These are phyloP conservation scores for Clarkia xantiana DNA, from an alignment of 345 rosid species.

Conservation along the genomic window DNA sequence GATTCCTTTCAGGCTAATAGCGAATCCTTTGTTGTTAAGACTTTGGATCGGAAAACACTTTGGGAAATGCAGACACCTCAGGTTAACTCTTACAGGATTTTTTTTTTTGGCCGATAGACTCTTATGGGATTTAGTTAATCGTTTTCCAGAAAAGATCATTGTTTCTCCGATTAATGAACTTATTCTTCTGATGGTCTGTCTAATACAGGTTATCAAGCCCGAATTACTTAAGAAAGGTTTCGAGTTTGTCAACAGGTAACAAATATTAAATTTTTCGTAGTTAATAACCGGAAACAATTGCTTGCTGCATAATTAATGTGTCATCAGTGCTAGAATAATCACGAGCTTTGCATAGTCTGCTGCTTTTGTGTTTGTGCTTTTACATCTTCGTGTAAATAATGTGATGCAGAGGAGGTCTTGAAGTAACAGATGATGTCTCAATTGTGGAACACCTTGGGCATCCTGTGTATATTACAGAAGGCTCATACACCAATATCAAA, in stretches of 20 bases:
- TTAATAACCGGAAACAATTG: no score
- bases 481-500: constrained; percentile 92
- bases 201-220: constrained; percentile 62
- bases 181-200: background rate
- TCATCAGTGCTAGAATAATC: no score
- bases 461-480: constrained; percentile 76
- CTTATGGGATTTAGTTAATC: constrained; percentile 3
- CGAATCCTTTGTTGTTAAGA: constrained; percentile 67
- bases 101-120: no score
- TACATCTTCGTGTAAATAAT: background rate
- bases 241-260: constrained; percentile 75
- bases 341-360: no score
- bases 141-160: background rate
- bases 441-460: constrained; percentile 87
- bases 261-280: background rate
- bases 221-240: constrained; percentile 70
- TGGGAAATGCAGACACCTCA: constrained; percentile 99
- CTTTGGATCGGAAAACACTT: constrained; percentile 76
- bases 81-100: constrained; percentile 25
- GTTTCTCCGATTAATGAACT: background rate
- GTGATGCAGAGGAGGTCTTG: constrained; percentile 54
- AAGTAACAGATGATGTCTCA: constrained; percentile 91
- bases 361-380: no score
- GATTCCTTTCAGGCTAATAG: constrained; percentile 40
- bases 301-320: no score